A percentile compares a stretch with the other conserved stretches of the same genome.
Evolutionary conservation across 805 yeast species (phyloP).

Genomic region (Zygosaccharomyces lentus): DNA sequence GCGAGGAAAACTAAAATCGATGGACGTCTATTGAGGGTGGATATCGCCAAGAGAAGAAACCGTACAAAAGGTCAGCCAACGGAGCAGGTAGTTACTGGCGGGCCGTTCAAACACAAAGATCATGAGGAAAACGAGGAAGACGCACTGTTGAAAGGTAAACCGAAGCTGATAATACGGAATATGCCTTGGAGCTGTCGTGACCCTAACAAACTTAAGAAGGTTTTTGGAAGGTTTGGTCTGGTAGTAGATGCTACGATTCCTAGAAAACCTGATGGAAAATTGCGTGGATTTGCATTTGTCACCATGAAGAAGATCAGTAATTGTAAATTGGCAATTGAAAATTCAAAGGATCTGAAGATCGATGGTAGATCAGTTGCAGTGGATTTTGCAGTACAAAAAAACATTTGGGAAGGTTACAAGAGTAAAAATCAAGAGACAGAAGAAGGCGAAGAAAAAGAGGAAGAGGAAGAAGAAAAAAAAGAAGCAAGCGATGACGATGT

Average conservation of each 20-base stretch:
- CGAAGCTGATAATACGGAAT: constrained; percentile 84
- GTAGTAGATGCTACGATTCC: constrained; percentile 90
- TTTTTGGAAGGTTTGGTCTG: constrained; percentile 75
- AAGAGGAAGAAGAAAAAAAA: constrained; percentile 34
- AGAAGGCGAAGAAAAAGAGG: constrained; percentile 36
- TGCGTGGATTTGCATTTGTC: constrained; percentile 94
- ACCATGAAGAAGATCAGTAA: constrained; percentile 75
- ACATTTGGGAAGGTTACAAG: constrained; percentile 66
- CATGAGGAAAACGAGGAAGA: constrained; percentile 36
- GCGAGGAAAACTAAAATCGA: constrained; percentile 64
- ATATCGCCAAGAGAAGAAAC: constrained; percentile 88
- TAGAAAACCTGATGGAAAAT: constrained; percentile 76
- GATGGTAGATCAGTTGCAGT: constrained; percentile 91
- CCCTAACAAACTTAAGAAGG: constrained; percentile 62
- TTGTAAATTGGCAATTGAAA: constrained; percentile 80
- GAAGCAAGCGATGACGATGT: constrained; percentile 29
- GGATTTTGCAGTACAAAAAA: constrained; percentile 86
- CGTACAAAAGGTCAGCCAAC: constrained; percentile 40
- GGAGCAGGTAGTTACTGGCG: constrained; percentile 4
- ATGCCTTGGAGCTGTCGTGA: constrained; percentile 94
- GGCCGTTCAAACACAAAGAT: constrained; percentile 2
- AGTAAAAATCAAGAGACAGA: constrained; percentile 42
- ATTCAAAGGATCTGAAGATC: constrained; percentile 66
- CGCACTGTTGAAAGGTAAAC: constrained; percentile 63
- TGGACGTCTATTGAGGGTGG: constrained; percentile 65